phyloP scores from a whole-genome alignment of 805 yeast species.

The Wickerhamiella sergipiensis region DNA sequence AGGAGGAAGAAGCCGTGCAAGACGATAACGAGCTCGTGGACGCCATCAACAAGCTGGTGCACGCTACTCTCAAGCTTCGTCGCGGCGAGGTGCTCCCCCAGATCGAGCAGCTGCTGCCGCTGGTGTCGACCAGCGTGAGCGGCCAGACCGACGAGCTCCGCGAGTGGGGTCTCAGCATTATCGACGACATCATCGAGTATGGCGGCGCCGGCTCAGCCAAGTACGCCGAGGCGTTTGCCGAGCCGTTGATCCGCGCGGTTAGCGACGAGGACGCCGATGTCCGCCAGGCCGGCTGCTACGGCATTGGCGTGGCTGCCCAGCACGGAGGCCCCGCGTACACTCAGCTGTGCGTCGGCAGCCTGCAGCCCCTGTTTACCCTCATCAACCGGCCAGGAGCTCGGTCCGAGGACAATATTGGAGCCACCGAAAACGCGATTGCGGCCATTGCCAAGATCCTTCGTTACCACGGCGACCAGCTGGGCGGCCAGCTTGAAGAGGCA shows the following conservation, averaged over 20 bases:
- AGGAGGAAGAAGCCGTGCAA: slow-evolving; percentile 66
- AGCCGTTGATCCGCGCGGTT: slow-evolving; percentile 51
- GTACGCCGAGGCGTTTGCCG: slow-evolving; percentile 51
- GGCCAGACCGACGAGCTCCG: slow-evolving; percentile 57
- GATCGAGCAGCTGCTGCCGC: slow-evolving; percentile 44
- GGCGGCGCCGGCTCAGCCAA: slow-evolving; percentile 55
- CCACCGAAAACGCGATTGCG: slow-evolving; percentile 75
- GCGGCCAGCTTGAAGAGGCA: slow-evolving; percentile 44
- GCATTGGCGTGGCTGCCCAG: slow-evolving; percentile 78
- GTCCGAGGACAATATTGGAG: slow-evolving; percentile 68
- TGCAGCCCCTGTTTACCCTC: slow-evolving; percentile 63
- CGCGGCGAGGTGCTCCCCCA: slow-evolving; percentile 49
- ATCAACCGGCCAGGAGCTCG: slow-evolving; percentile 67
- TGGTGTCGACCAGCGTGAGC: slow-evolving; percentile 44
- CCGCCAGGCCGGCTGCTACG: slow-evolving; percentile 77
- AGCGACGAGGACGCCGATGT: slow-evolving; percentile 35
- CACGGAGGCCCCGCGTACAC: slow-evolving; percentile 53
- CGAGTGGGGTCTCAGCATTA: slow-evolving; percentile 64
- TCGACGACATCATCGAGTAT: slow-evolving; percentile 70
- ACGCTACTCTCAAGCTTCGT: slow-evolving; percentile 53
- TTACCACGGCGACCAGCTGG: slow-evolving; percentile 41
- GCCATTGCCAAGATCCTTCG: slow-evolving; percentile 77
- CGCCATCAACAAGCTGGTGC: slow-evolving; percentile 65
- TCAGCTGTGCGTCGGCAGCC: slow-evolving; percentile 51
- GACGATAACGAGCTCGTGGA: slow-evolving; percentile 85